phyloP scores from a whole-genome alignment of 768 basidiomycete genomes.

The Suillus cothurnatus region DNA sequence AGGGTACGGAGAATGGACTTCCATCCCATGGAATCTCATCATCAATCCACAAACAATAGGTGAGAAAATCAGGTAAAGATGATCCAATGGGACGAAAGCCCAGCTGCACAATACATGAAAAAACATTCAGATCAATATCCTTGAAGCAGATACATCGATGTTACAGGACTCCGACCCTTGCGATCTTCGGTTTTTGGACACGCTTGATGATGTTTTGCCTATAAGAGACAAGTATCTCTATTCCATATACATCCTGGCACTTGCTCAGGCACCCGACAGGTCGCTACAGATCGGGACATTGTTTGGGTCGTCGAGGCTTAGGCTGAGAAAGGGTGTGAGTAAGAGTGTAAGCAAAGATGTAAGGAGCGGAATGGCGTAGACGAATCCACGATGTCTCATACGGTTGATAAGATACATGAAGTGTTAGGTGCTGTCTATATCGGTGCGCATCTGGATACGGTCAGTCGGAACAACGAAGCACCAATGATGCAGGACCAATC shows the following conservation, averaged over 20 bases:
- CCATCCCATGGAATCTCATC: conserved; percentile 71
- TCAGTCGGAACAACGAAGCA: conserved; percentile 47
- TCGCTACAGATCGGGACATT: neutral
- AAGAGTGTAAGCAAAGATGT: conserved; percentile 46
- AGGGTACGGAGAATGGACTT: conserved; percentile 61
- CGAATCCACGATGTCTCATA: conserved; percentile 52
- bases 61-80: neutral
- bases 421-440: conserved; percentile 52
- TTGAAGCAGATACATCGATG: neutral
- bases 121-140: neutral
- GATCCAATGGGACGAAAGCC: conserved; percentile 1
- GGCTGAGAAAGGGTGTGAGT: conserved; percentile 45
- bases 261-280: neutral
- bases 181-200: neutral
- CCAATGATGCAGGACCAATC: conserved; percentile 44
- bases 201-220: conserved; percentile 22
- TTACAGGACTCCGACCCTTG: neutral
- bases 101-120: neutral
- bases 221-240: conserved; percentile 43
- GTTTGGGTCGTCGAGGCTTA: conserved; percentile 74
- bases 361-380: conserved; percentile 59
- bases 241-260: conserved; percentile 30
- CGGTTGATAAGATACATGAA: conserved; percentile 46
- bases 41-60: conserved; percentile 51
- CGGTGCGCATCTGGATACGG: conserved; percentile 75